phyloP scores from a whole-genome alignment of 176 grass and related monocot genomes.

The Areca catechu region DNA sequence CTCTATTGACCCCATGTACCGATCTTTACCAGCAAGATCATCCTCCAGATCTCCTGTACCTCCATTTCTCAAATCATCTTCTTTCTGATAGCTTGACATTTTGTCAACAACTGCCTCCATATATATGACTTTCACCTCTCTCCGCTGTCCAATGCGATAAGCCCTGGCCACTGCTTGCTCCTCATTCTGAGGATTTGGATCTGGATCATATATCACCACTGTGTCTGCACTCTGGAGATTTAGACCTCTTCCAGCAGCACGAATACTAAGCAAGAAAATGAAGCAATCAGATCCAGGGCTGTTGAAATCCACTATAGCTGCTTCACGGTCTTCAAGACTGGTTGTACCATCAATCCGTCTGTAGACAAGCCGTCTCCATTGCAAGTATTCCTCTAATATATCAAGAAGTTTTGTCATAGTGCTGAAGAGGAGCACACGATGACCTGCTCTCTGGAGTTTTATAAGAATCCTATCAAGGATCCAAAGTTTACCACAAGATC shows the following conservation, averaged over 20 bases:
- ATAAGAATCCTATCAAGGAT: conserved; percentile 96
- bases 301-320: conserved; percentile 96
- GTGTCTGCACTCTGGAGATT: conserved; percentile 99
- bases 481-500: conserved; percentile 98
- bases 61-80: conserved; percentile 92
- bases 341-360: conserved; percentile 95
- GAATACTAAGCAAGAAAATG: conserved; percentile 99
- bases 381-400: conserved; percentile 95
- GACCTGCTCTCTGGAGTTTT: conserved; percentile 84
- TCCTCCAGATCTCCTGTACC: conserved; percentile 64
- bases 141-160: conserved; percentile 94
- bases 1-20: conserved; percentile 92
- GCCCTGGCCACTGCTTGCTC: conserved; percentile 98
- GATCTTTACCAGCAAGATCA: conserved; percentile 92
- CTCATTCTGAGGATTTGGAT: conserved; percentile 97
- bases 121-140: conserved; percentile 99
- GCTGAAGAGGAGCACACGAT: conserved; percentile 94
- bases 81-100: conserved; percentile 91
- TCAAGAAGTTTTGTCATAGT: conserved; percentile 99
- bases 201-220: conserved; percentile 99
- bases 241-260: conserved; percentile 94
- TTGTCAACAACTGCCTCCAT: conserved; percentile 97
- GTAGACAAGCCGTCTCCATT: conserved; percentile 78
- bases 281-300: conserved; percentile 85
- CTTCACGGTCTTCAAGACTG: conserved; percentile 88